phyloP scores from a whole-genome alignment of 768 basidiomycete genomes.

The Rhizopogon vulgaris region DNA sequence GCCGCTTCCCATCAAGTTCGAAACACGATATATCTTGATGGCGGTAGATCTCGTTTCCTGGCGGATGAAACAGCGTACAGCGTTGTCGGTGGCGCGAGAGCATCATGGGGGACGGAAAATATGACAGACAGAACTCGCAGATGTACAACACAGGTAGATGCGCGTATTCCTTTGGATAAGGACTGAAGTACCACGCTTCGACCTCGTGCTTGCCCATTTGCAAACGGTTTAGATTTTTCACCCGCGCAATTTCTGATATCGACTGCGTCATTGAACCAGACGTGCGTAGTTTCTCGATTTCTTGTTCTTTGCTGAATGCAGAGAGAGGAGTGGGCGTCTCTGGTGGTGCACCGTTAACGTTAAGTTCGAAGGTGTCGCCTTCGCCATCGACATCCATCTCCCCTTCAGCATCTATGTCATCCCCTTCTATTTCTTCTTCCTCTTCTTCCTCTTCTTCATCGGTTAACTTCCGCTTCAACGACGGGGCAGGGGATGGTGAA shows the following conservation, averaged over 20 bases:
- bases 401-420: conserved; percentile 34
- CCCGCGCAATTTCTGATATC: conserved; percentile 94
- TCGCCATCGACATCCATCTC: conserved; percentile 66
- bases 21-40: conserved; percentile 96
- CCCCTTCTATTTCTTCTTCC: conserved; percentile 50
- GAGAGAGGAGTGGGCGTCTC: conserved; percentile 47
- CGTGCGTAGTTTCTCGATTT: conserved; percentile 96
- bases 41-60: conserved; percentile 99
- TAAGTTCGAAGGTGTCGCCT: conserved; percentile 68
- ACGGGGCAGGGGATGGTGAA: conserved; percentile 54
- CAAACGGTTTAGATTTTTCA: conserved; percentile 95
- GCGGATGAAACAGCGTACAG: conserved; percentile 89
- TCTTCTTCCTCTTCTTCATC: conserved; percentile 62
- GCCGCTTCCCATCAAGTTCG: conserved; percentile 96
- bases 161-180: conserved; percentile 97
- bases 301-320: conserved; percentile 92
- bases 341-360: conserved; percentile 39
- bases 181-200: conserved; percentile 99
- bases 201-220: conserved; percentile 97
- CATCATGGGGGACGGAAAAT: conserved; percentile 88
- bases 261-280: conserved; percentile 99
- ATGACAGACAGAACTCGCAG: conserved; percentile 97
- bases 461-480: conserved; percentile 63
- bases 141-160: conserved; percentile 93
- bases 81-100: conserved; percentile 85